Evolutionary conservation across 2,329 filamentous ascomycete species (phyloP), one percentile per base, ranked within the genome.

Genomic region (Aspergillus awamori): DNA sequence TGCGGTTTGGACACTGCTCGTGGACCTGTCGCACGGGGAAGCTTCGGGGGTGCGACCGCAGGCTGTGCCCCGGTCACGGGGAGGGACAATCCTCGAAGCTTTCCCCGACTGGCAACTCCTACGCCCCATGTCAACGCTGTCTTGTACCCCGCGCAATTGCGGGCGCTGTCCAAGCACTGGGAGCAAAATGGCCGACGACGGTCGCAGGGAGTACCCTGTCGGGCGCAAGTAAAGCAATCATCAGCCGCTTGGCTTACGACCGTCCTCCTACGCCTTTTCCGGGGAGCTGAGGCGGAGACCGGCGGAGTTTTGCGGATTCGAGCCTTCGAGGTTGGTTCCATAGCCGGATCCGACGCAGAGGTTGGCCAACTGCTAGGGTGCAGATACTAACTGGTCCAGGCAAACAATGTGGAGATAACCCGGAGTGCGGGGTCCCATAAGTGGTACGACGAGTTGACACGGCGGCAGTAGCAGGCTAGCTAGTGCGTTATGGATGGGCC

Each of bases 101-200:
- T 98, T 74, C 94, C 94, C 72, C 94, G 89, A 79, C 93, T 97
- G 59, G 94, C 94, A 61, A 98, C 94, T 55, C 94, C 94, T 52
- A 97, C 92, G 45, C 93, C 93, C 94, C 94, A 98, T 51, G 94
- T 98, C 78, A 98, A 84, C 69, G 94, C 93, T 15, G 94, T 98
- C 81, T 96, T 96, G 83, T 98, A 98, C 62, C 94, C 94, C 28
- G 92, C 93, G 80, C 94, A 98, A 74, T 96, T 93, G 75, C 92
- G 93, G 66, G 93, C 93, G 66, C 92, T 85, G 69, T 97, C 92
- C 65, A 98, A 86, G 77, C 94, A 99, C 79, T 93, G 93, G 48
- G 93, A 93, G 80, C 95, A 98, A 79, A 97, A 98, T 8, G 94
- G 94, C 70, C 94, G 86, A 74, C 92, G 88, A 69, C 94, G 88